phyloP scores from a whole-genome alignment of 1,139 yeast species.

The Taphrina flavorubra region DNA sequence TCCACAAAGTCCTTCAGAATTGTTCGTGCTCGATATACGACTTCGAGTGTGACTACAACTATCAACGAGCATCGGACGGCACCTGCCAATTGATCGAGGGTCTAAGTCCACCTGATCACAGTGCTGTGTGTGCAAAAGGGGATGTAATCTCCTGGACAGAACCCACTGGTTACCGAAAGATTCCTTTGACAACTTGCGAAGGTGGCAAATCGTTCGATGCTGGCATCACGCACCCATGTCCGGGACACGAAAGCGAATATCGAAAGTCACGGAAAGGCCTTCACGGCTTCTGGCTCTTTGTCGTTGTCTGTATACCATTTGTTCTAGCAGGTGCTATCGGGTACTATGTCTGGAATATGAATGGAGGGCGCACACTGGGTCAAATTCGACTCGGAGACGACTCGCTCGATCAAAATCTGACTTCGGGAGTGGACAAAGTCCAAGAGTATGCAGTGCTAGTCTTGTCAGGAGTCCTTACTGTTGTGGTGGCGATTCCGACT shows the following conservation, averaged over 20 bases:
- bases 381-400: constrained; percentile 85
- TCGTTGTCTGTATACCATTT: constrained; percentile 65
- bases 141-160: constrained; percentile 69
- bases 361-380: constrained; percentile 79
- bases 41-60: constrained; percentile 93
- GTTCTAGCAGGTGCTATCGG: constrained; percentile 62
- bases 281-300: constrained; percentile 61
- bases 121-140: constrained; percentile 66
- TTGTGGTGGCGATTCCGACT: constrained; percentile 50
- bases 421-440: constrained; percentile 38
- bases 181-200: constrained; percentile 74
- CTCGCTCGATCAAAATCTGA: constrained; percentile 52
- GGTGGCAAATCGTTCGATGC: constrained; percentile 75
- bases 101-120: constrained; percentile 67
- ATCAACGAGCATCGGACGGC: constrained; percentile 70
- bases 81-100: constrained; percentile 85
- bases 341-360: constrained; percentile 80
- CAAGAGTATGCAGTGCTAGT: constrained; percentile 48
- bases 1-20: constrained; percentile 64
- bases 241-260: constrained; percentile 79
- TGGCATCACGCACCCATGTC: constrained; percentile 75
- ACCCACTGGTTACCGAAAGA: constrained; percentile 79
- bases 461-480: constrained; percentile 51
- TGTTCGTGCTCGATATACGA: constrained; percentile 88
- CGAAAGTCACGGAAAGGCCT: constrained; percentile 63